phyloP scores from a whole-genome alignment of 305 asterid genomes.

The Fraxinus angustifolia region DNA sequence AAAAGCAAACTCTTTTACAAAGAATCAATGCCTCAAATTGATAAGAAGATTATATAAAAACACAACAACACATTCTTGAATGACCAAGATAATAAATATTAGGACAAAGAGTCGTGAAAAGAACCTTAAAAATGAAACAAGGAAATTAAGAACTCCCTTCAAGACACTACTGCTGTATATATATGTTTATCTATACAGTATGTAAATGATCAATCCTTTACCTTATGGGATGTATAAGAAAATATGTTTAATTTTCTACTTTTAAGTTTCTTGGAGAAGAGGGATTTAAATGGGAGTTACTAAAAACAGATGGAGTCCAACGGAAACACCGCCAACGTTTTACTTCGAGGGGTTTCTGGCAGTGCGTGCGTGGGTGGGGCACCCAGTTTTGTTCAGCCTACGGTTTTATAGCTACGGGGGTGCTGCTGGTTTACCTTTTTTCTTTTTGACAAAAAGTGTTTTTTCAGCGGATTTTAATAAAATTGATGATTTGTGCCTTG shows the following conservation, averaged over 20 bases:
- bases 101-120: background rate
- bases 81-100: background rate
- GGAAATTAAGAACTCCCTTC: background rate
- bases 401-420: background rate
- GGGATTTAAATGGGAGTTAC: background rate
- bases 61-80: background rate
- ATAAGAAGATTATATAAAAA: background rate
- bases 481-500: too few species aligned
- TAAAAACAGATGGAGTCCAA: background rate
- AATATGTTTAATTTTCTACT: background rate
- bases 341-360: background rate
- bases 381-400: background rate
- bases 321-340: conserved; percentile 7
- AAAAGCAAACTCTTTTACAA: background rate
- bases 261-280: background rate
- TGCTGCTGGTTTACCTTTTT: background rate
- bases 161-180: background rate
- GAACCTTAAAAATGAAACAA: background rate
- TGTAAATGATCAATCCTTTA: background rate
- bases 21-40: background rate
- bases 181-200: too few species aligned
- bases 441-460: too few species aligned
- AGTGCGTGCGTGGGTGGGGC: background rate
- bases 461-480: too few species aligned
- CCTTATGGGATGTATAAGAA: background rate